Base-by-base conservation (phyloP, 2,329 filamentous ascomycete genomes). In the Curvularia verruculosa region DNA sequence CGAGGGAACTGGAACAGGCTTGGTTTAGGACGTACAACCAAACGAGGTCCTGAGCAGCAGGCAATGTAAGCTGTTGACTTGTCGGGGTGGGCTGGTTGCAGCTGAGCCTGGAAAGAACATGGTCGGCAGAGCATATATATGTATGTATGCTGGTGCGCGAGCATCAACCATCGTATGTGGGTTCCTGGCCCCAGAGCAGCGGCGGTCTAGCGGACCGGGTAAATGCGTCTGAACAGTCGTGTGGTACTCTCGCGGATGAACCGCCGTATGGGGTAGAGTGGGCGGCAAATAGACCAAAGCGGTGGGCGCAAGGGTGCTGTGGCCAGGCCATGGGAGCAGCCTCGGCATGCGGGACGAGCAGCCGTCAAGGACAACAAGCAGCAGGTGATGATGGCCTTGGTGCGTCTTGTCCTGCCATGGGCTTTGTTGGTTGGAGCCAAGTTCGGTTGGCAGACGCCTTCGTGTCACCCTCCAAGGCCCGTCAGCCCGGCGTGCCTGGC, bases 181-280 rank as follows among this genome's bases (percentile, higher is more conserved):
- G 46, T 49, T 54, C 62, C 62, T 65, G 61, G 61, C 56, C 55
- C 43, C 56, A 68, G 58, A 50, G 29, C 28, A 56, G 59, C 65
- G 67, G 68, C 65, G 67, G 68, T 62, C 63, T 50, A 65, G 54
- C 67, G 66, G 69, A 69, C 69, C 70, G 71, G 70, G 44, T 73
- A 73, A 72, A 66, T 70, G 43, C 59, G 40, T 53, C 34, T 49
- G 52, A 48, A 56, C 48, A 66, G 51, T 62, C 24, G 46, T 63
- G 60, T 66, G 63, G 58, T 56, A 56, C 59, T 64, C 47, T 60
- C 49, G 54, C 61, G 64, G 61, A 49, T 61, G 53, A 63, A 47
- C 40, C 56, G 56, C 63, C 52, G 58, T 58, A 65, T 65, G 58
- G 58, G 59, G 66, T 64, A 67, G 57, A 65, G 61, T 60, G 63